Conservation (phyloP, 2,329 filamentous ascomycete genomes). For the Monilinia polystroma region DNA sequence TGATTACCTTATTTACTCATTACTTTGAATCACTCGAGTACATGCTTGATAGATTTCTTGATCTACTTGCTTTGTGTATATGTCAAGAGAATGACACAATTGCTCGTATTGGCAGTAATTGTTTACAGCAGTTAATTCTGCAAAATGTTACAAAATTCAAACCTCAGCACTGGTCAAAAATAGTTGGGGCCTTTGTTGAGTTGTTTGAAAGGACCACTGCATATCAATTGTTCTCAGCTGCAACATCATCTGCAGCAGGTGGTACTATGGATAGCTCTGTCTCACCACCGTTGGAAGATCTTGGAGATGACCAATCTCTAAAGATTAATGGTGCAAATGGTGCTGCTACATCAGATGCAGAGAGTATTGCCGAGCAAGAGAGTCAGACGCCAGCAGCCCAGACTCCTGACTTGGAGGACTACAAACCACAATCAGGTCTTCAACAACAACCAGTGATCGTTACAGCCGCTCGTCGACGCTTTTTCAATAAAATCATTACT, state of each 20-base stretch:
- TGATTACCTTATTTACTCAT: slow-evolving; percentile 98
- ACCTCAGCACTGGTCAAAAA: slow-evolving; percentile 84
- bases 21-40: slow-evolving; percentile 96
- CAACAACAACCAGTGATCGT: slow-evolving; percentile 91
- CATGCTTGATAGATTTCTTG: slow-evolving; percentile 97
- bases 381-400: slow-evolving; percentile 34
- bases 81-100: slow-evolving; percentile 99
- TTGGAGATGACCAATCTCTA: slow-evolving; percentile 52
- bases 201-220: slow-evolving; percentile 94
- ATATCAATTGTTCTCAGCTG: slow-evolving; percentile 90
- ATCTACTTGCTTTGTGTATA: slow-evolving; percentile 91
- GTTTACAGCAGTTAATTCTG: slow-evolving; percentile 90
- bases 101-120: slow-evolving; percentile 96
- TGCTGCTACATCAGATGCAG: slow-evolving; percentile 37
- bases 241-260: slow-evolving; percentile 52
- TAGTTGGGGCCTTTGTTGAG: slow-evolving; percentile 93
- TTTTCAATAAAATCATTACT: slow-evolving; percentile 99
- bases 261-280: slow-evolving; percentile 54
- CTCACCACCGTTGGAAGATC: slow-evolving; percentile 33
- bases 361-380: slow-evolving; percentile 39
- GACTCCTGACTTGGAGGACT: slow-evolving; percentile 64
- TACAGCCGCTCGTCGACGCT: slow-evolving; percentile 85
- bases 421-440: slow-evolving; percentile 70
- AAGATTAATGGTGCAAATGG: slow-evolving; percentile 59
- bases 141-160: slow-evolving; percentile 95